Evolutionary conservation across 768 basidiomycete species (phyloP), one percentile per base, ranked within the genome.

Genomic region (Rhodotorula toruloides): DNA sequence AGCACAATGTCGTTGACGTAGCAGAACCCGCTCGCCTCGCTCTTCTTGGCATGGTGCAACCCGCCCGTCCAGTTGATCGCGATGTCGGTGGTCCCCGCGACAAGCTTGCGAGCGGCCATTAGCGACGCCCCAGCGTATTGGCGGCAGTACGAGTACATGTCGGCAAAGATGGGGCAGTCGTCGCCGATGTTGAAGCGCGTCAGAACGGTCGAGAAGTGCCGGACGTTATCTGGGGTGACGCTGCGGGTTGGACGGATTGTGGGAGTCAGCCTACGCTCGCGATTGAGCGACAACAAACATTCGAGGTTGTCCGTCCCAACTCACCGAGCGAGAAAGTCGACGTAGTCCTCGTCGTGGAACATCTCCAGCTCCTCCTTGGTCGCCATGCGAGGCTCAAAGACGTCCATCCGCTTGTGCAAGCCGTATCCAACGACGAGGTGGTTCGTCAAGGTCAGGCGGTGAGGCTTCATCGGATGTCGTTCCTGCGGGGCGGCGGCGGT

Each of bases 41-140:
- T 89, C 68, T 93, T 88, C 80, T 98, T 98, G 4, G 94, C 96
- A 74, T 99, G 96, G 78, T 99, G 96, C 27, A 99, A 82, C 0
- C 96, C 96, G 1, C 96, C 96, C 29, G 92, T 92, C 96, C 96
- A 99, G 75, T 97, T 98, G 73, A 99, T 91, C 0, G 96, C 96
- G 48, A 94, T 97, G 78, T 99, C 96, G 25, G 92, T 91, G 4
- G 86, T 76, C 2, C 90, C 91, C 4, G 87, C 83, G 57, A 85
- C 86, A 4, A 98, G 81, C 77, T 91, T 93, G 27, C 91, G 81
- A 16, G 93, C 93, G 2, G 89, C 96, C 25, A 91, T 90, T 27
- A 99, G 80, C 2, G 90, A 92, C 0, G 84, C 92, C 1, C 96
- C 96, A 3, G 94, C 84, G 77, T 96, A 99, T 84, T 93, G 88